A percentile compares a stretch with the other conserved stretches of the same genome.
Conservation (phyloP, 2,329 filamentous ascomycete species). For the Aspergillus brunneoviolaceus region DNA sequence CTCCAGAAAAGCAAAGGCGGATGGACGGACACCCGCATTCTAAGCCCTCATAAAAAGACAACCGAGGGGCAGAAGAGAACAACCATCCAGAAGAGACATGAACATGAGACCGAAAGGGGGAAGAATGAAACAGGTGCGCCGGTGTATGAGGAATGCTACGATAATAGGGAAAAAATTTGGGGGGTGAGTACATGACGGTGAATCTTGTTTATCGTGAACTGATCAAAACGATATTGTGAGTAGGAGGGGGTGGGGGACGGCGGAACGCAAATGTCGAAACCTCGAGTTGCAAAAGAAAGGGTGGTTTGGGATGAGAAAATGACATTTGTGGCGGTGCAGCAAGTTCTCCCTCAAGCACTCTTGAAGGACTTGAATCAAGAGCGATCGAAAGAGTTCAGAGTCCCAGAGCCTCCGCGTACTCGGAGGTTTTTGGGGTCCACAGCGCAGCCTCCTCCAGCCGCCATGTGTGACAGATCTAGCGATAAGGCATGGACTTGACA, state of each 20-base stretch:
- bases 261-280: conserved; percentile 3
- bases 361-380: conserved; percentile 2
- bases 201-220: conserved; percentile 48
- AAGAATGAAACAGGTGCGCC: conserved; percentile 28
- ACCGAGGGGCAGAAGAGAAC: conserved; percentile 12
- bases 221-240: conserved; percentile 25
- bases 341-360: not conserved
- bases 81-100: conserved; percentile 15
- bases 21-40: conserved; percentile 1
- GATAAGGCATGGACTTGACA: conserved; percentile 13
- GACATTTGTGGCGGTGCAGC: not conserved
- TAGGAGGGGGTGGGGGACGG: conserved; percentile 14
- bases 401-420: conserved; percentile 15
- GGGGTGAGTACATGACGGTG: conserved; percentile 48
- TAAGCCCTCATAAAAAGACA: conserved; percentile 6
- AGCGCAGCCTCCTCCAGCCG: conserved; percentile 1
- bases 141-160: conserved; percentile 44
- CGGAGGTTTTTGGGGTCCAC: conserved; percentile 5
- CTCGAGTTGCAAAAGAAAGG: conserved; percentile 21
- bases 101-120: conserved; percentile 22
- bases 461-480: conserved; percentile 16
- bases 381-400: conserved; percentile 1
- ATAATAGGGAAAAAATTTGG: conserved; percentile 19
- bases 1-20: not conserved
- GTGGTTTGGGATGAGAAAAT: not conserved